phyloP scores from a whole-genome alignment of 306 rosid species.

The Potentilla sterilis region DNA sequence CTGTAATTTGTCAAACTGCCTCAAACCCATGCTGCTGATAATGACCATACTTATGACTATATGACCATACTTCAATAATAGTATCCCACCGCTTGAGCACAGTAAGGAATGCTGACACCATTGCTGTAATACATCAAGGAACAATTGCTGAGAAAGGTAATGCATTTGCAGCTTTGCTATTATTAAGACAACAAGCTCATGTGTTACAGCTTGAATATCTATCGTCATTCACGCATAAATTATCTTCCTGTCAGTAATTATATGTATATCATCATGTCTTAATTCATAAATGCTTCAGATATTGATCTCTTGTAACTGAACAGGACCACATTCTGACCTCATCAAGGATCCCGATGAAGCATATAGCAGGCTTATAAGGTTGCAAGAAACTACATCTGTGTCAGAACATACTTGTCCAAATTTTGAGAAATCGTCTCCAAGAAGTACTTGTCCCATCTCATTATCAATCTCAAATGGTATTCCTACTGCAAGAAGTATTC shows the following conservation, averaged over 20 bases:
- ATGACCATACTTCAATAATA: no score
- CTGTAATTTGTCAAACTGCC: no score
- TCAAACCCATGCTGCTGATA: no score
- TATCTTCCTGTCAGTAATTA: not conserved
- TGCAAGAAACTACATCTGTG: slow-evolving; percentile 43
- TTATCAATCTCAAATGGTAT: slow-evolving; percentile 37
- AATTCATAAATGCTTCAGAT: not conserved
- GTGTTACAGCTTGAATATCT: not conserved
- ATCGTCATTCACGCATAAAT: not conserved
- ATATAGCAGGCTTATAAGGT: slow-evolving; percentile 55
- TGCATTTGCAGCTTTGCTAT: no score
- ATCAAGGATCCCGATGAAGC: slow-evolving; percentile 55
- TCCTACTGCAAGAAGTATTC: slow-evolving; percentile 30
- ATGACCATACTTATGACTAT: no score
- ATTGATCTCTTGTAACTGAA: slow-evolving; percentile 23
- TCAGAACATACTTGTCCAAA: slow-evolving; percentile 29
- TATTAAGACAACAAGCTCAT: not conserved
- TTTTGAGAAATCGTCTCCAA: slow-evolving; percentile 44
- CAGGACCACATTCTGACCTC: slow-evolving; percentile 67
- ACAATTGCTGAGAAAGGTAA: slow-evolving; percentile 46
- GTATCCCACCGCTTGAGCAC: slow-evolving; percentile 56
- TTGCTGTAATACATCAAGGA: slow-evolving; percentile 47
- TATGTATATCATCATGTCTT: not conserved
- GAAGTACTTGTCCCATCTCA: slow-evolving; percentile 39
- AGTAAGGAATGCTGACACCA: slow-evolving; percentile 43